Percentiles rank a stretch among this genome's conserved stretches.
Conservation (phyloP, 306 rosid genomes). For the Cucurbita argyrosperma region DNA sequence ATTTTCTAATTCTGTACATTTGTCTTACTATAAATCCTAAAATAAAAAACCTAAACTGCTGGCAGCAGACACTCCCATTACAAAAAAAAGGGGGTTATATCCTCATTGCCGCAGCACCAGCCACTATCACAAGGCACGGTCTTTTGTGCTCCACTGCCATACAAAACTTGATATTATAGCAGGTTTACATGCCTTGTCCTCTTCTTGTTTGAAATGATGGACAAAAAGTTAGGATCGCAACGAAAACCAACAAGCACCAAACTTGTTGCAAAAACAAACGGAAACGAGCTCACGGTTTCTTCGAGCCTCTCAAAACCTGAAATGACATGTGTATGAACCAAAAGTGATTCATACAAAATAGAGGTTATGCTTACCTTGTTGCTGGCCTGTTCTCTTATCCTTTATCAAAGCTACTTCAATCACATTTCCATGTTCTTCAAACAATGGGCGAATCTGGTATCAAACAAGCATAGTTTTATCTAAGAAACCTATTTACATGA, state of each 20-base stretch:
- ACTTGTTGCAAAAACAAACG: slow-evolving; percentile 72
- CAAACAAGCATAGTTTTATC: not conserved
- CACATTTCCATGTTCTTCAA: slow-evolving; percentile 87
- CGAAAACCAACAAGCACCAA: slow-evolving; percentile 69
- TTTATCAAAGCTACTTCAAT: slow-evolving; percentile 84
- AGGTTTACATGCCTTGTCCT: slow-evolving; percentile 43
- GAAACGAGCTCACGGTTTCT: slow-evolving; percentile 68
- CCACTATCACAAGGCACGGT: slow-evolving; percentile 52
- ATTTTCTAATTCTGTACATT: slow-evolving; percentile 41
- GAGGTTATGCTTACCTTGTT: slow-evolving; percentile 54
- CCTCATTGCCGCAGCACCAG: slow-evolving; percentile 49
- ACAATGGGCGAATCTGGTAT: slow-evolving; percentile 64
- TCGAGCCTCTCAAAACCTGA: slow-evolving; percentile 82
- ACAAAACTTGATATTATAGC: slow-evolving; percentile 42
- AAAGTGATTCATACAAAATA: slow-evolving; percentile 23
- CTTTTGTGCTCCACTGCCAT: slow-evolving; percentile 62
- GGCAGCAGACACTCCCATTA: slow-evolving; percentile 42
- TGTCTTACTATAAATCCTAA: slow-evolving; percentile 26
- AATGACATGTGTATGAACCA: slow-evolving; percentile 40
- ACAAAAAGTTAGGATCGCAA: slow-evolving; percentile 39
- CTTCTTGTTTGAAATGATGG: slow-evolving; percentile 48
- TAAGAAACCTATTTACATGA: not conserved
- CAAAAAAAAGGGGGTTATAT: slow-evolving; percentile 31
- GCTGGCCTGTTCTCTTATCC: slow-evolving; percentile 90
- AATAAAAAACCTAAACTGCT: slow-evolving; percentile 34